phyloP scores from a whole-genome alignment of 352 stramenopile species.

The Blastocystis sp. region DNA sequence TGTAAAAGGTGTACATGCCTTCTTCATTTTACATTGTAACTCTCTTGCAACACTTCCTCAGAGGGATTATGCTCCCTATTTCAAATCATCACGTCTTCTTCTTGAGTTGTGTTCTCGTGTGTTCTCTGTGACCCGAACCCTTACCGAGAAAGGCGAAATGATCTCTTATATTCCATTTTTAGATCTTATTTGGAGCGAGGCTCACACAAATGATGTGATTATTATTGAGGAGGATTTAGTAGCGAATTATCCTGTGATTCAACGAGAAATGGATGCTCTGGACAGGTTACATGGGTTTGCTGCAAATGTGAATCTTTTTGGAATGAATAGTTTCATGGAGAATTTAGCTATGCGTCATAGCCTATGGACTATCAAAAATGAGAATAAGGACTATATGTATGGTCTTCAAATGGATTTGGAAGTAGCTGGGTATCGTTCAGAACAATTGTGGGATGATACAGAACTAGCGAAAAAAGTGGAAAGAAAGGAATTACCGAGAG shows the following conservation, averaged over 20 bases:
- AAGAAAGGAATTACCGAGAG: background rate
- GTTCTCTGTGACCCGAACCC: background rate
- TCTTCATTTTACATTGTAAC: conserved; percentile 12
- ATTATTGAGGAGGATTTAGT: conserved; percentile 46
- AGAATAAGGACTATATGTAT: background rate
- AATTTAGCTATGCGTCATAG: background rate
- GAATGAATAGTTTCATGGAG: conserved; percentile 51
- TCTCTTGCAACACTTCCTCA: background rate
- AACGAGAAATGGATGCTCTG: background rate
- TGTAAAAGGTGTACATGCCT: background rate
- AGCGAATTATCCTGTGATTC: conserved; percentile 1
- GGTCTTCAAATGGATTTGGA: conserved; percentile 6
- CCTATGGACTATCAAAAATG: background rate
- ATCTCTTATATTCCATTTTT: background rate
- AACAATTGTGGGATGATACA: background rate
- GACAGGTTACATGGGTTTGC: conserved; percentile 4
- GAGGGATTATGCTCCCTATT: background rate
- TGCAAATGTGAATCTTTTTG: conserved; percentile 24
- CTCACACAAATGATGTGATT: background rate
- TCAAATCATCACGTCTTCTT: background rate
- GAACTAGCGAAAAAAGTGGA: background rate
- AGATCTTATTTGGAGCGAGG: conserved; percentile 15
- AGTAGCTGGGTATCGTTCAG: background rate
- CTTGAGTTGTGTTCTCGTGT: background rate
- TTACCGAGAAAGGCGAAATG: background rate